A percentile compares a stretch with the other conserved stretches of the same genome.
phyloP scores from a whole-genome alignment of 2,329 filamentous ascomycete genomes.

The Dactylellina sp. region DNA sequence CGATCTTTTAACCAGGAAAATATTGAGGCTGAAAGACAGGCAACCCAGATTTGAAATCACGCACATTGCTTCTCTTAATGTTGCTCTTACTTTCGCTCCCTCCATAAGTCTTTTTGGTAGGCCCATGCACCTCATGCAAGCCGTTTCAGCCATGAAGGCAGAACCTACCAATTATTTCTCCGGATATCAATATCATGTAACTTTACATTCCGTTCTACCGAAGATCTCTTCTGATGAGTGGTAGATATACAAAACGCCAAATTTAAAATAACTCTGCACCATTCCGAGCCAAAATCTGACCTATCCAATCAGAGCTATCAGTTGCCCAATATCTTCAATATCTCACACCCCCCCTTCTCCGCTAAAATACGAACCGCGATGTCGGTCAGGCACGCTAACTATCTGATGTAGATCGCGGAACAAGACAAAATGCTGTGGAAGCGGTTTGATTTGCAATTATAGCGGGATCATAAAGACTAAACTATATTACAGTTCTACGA shows the following conservation, averaged over 20 bases:
- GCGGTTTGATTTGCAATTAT: not conserved
- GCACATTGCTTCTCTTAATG: no score
- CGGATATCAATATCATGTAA: not conserved
- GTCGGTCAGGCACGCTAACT: not conserved
- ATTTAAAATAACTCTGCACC: not conserved
- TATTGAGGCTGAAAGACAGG: slow-evolving; percentile 34
- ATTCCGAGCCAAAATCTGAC: not conserved
- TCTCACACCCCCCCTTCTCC: slow-evolving; percentile 3
- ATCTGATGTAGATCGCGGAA: slow-evolving; percentile 4
- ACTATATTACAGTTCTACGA: not conserved
- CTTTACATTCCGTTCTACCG: not conserved
- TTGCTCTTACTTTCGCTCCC: not conserved
- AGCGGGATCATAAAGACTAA: not conserved
- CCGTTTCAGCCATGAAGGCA: not conserved
- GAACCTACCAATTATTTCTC: not conserved
- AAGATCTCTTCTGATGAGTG: not conserved
- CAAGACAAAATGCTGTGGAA: not conserved
- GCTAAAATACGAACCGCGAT: slow-evolving; percentile 5
- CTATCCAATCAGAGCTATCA: slow-evolving; percentile 14
- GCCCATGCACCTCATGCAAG: slow-evolving; percentile 1
- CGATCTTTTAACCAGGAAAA: no score
- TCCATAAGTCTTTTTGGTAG: not conserved
- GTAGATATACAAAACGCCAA: not conserved
- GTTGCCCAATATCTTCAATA: not conserved
- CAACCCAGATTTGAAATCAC: slow-evolving; percentile 28